phyloP scores from a whole-genome alignment of 768 basidiomycete genomes.

The Collybiopsis luxurians region DNA sequence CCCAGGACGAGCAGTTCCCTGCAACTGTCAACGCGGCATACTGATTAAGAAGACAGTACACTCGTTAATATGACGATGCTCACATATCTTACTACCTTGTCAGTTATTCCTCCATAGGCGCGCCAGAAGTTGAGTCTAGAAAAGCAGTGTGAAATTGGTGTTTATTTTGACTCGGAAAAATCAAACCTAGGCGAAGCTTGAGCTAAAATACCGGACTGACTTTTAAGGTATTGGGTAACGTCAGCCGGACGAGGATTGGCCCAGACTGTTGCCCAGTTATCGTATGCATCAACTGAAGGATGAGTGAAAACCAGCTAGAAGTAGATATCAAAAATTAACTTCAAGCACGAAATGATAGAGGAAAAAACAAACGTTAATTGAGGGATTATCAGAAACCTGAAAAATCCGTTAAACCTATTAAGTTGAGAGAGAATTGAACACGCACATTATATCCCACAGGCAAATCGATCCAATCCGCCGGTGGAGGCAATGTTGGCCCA shows the following conservation, averaged over 20 bases:
- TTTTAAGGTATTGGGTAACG: slow-evolving; percentile 48
- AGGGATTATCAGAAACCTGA: slow-evolving; percentile 58
- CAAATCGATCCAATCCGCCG: slow-evolving; percentile 51
- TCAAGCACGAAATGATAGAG: background rate
- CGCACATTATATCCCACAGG: slow-evolving; percentile 54
- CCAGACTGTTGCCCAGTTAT: slow-evolving; percentile 66
- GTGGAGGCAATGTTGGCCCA: slow-evolving; percentile 44
- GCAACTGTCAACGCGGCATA: slow-evolving; percentile 34
- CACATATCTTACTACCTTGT: slow-evolving; percentile 25
- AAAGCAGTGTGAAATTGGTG: background rate
- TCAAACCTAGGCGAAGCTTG: slow-evolving; percentile 51
- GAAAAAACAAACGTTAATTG: slow-evolving; percentile 48
- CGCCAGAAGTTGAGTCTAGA: slow-evolving; percentile 62
- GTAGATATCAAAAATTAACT: background rate
- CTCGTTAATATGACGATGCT: background rate
- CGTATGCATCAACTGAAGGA: slow-evolving; percentile 58
- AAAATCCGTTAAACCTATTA: background rate
- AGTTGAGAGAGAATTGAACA: background rate
- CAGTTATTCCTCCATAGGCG: slow-evolving; percentile 34
- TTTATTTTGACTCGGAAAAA: background rate
- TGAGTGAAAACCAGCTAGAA: slow-evolving; percentile 60
- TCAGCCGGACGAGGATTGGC: slow-evolving; percentile 52
- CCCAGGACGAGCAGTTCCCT: slow-evolving; percentile 64
- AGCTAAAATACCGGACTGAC: slow-evolving; percentile 55
- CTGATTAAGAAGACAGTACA: background rate